Evolutionary conservation across 805 yeast genomes (phyloP).

Genomic region (Candida sonorensis): DNA sequence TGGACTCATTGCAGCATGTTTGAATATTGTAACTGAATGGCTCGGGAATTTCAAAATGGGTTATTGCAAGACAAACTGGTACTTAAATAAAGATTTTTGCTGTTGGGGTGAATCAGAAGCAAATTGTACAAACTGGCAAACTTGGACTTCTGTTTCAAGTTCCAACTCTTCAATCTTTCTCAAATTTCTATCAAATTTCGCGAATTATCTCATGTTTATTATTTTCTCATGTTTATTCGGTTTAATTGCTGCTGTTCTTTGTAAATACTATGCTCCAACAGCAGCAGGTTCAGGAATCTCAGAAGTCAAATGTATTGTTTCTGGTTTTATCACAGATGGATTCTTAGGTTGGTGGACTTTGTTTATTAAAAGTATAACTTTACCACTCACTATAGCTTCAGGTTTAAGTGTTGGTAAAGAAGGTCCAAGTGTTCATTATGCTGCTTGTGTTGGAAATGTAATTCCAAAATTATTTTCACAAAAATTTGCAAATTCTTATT

Average conservation of each 20-base stretch:
- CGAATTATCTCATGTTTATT: constrained; percentile 55
- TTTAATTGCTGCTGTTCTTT: constrained; percentile 57
- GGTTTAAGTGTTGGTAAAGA: constrained; percentile 95
- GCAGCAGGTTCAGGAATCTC: constrained; percentile 98
- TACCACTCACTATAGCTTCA: constrained; percentile 88
- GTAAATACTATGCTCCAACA: constrained; percentile 66
- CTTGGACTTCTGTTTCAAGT: constrained; percentile 42
- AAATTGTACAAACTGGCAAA: constrained; percentile 61
- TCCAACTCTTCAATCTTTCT: no score
- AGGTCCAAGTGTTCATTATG: constrained; percentile 97
- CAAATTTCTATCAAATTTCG: no score
- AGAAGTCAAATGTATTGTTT: constrained; percentile 89
- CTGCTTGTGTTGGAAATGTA: constrained; percentile 91
- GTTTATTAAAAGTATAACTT: constrained; percentile 65
- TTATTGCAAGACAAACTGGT: constrained; percentile 62
- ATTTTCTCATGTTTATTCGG: constrained; percentile 56
- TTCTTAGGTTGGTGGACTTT: constrained; percentile 73
- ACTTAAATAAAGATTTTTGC: constrained; percentile 71
- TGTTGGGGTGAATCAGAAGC: constrained; percentile 58
- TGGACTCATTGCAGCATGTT: constrained; percentile 76
- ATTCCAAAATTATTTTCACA: constrained; percentile 51
- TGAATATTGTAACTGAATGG: constrained; percentile 82
- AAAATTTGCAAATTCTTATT: constrained; percentile 38
- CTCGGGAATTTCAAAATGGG: constrained; percentile 77
- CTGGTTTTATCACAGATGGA: constrained; percentile 77